Evolutionary conservation across 2,329 filamentous ascomycete genomes (phyloP).

Genomic region (Chrysoporthe cubensis): DNA sequence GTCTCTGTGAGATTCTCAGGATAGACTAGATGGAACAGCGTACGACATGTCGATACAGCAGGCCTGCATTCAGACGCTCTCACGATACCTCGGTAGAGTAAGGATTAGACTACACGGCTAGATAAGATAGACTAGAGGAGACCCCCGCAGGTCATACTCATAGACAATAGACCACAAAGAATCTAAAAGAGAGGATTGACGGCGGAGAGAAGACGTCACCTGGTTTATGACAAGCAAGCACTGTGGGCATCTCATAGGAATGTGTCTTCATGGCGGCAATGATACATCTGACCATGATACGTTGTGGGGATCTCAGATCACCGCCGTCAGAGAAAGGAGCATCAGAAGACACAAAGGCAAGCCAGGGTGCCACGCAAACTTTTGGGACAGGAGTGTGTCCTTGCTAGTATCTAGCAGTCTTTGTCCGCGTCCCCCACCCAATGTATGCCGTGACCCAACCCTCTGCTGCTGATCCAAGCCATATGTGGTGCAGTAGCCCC

Average conservation of each 20-base stretch:
- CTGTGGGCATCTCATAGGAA: not conserved
- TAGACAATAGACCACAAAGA: slow-evolving; percentile 1
- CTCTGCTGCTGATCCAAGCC: too few species aligned
- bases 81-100: not conserved
- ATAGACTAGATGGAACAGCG: not conserved
- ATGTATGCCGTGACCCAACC: too few species aligned
- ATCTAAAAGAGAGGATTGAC: not conserved
- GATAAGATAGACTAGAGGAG: slow-evolving; percentile 9
- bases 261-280: too few species aligned
- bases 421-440: too few species aligned
- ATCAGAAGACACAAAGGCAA: too few species aligned
- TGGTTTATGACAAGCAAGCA: not conserved
- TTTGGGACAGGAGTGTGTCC: too few species aligned
- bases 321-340: too few species aligned
- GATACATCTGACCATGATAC: too few species aligned
- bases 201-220: not conserved
- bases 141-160: not conserved
- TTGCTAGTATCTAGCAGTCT: too few species aligned
- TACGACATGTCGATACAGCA: not conserved
- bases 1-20: not conserved
- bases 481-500: too few species aligned
- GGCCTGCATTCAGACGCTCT: not conserved
- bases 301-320: too few species aligned
- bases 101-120: not conserved
- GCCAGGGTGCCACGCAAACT: too few species aligned